These are phyloP conservation scores for Phytophthora vignae DNA, from an alignment of 352 stramenopile genomes.

Conservation along the genomic window DNA sequence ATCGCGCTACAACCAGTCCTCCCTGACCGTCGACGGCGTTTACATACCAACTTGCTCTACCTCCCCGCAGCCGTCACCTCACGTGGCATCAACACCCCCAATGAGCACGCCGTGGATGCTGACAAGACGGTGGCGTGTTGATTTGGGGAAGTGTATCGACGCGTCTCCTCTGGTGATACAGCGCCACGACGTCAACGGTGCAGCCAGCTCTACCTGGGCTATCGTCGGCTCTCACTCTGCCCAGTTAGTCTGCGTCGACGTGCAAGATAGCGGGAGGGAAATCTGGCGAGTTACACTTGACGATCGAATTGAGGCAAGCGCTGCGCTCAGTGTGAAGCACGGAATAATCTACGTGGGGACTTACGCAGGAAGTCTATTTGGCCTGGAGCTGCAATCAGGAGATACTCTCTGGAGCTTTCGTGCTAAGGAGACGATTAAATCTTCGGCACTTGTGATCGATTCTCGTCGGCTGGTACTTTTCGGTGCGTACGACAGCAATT, in stretches of 20 bases:
- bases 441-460: conserved; percentile 55
- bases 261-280: conserved; percentile 27
- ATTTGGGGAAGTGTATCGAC: conserved; percentile 72
- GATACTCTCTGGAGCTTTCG: conserved; percentile 43
- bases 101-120: conserved; percentile 21
- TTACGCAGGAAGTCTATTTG: conserved; percentile 60
- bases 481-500: conserved; percentile 58
- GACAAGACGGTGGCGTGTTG: conserved; percentile 31
- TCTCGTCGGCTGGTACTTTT: conserved; percentile 46
- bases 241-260: conserved; percentile 54
- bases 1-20: conserved; percentile 44
- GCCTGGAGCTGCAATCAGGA: conserved; percentile 47
- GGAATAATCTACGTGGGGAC: conserved; percentile 58
- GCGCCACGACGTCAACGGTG: not conserved
- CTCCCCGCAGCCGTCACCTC: not conserved
- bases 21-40: conserved; percentile 9
- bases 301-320: conserved; percentile 65
- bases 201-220: conserved; percentile 28
- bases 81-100: not conserved
- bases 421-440: conserved; percentile 56
- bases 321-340: conserved; percentile 42
- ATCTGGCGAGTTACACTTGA: conserved; percentile 58
- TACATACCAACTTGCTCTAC: conserved; percentile 29
- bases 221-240: conserved; percentile 63
- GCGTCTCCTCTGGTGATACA: conserved; percentile 64